Base-by-base conservation (phyloP, 805 yeast species). In the Blastobotrys chiropterorum region DNA sequence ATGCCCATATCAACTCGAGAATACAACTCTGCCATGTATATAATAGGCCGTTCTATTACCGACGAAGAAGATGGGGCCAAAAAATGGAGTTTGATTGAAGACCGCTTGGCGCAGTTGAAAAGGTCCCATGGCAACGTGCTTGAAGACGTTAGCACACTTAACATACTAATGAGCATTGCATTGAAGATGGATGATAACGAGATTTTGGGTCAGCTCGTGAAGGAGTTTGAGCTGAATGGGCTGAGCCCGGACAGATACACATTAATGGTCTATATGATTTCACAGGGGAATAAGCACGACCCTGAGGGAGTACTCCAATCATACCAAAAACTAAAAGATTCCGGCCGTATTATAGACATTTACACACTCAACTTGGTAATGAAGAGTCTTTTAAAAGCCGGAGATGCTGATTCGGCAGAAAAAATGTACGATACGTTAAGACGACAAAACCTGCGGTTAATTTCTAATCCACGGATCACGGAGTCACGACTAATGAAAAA, bases 1-100 rank as follows among this genome's bases (percentile, higher is more conserved):
- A 55, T 71, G 59, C 68, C 67, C 1, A 40, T 67, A 0, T 64
- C 72, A 2, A 46, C 55, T 1, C 55, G 62, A 17, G 75, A 72
- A 55, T 51, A 54, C 2, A 62, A 62, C 20, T 51, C 57, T 5
- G 55, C 60, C 15, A n/a, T 70, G 3, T 53, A 58, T 15, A 49
- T 58, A 26, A 41, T 57, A 51, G 50, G 51, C 48, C 21, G 54
- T 53, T 15, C 60, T 3, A 15, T 50, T 26, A 48, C 51, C 1
- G 48, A 22, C n/a, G 21, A 31, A 44, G 38, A 21, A 5, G 46
- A 38, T 19, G 34, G 40, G 3, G 47, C 21, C 11, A 42, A 22
- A n/a, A 21, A 19, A 5, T 47, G 53, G 48, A 26, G 15, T 11
- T 38, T 26, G 20, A 41, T 54, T 21, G 52, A 13, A 46, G 53